Percentiles rank a stretch among this genome's conserved stretches.
Conservation (phyloP, 148 eudicot genomes). For the Rhododendron griersonianum region DNA sequence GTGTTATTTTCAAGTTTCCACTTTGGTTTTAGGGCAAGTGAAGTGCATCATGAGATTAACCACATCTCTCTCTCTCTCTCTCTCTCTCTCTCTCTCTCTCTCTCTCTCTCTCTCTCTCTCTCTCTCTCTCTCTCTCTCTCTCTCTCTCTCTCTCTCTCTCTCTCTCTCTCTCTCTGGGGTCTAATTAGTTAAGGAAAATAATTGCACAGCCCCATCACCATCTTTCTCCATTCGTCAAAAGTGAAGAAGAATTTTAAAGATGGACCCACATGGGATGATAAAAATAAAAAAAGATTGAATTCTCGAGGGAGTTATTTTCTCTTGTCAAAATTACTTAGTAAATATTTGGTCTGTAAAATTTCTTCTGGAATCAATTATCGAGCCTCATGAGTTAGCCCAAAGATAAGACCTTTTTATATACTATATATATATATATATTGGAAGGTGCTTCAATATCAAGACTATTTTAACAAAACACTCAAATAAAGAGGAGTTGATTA, state of each 20-base stretch:
- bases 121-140: neutral
- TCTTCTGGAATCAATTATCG: neutral
- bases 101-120: neutral
- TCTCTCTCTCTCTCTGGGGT: neutral
- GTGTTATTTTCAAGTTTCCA: neutral
- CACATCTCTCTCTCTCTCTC: neutral
- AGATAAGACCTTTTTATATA: neutral
- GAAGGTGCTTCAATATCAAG: neutral
- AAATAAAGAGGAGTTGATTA: no score
- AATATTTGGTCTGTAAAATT: neutral
- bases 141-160: neutral
- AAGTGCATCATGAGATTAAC: neutral
- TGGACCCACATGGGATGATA: neutral
- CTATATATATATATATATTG: no score
- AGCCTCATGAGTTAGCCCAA: neutral
- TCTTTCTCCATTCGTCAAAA: neutral
- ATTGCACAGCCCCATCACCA: neutral
- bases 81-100: neutral
- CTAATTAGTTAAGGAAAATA: neutral
- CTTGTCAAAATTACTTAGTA: neutral
- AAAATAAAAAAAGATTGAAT: neutral
- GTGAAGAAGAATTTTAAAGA: neutral
- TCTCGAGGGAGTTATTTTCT: neutral
- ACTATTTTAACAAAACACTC: neutral
- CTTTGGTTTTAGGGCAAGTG: neutral